Evolutionary conservation across 2,329 filamentous ascomycete species (phyloP), one percentile per base, ranked within the genome.

Genomic region (Sclerotinia minor): DNA sequence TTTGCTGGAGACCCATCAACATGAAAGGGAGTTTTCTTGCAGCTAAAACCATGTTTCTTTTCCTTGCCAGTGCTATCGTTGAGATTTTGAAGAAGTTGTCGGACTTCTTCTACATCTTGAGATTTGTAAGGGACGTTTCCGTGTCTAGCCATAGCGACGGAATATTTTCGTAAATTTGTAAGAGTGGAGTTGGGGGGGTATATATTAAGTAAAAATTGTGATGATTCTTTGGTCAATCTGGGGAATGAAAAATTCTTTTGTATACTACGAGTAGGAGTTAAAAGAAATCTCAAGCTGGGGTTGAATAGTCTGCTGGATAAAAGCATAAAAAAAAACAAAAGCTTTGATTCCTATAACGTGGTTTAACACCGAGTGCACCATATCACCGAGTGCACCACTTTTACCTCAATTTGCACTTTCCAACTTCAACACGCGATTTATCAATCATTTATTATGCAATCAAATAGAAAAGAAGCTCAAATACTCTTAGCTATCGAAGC

Each of bases 1-100:
- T 85, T 83, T 68, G 88, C 83, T 29, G 84, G 83, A 7, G 89
- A 92, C 21, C 81, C 80, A 53, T 81, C 79, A 26, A 98, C 85
- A 1, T 82, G 74, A 76, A 92, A 99, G 4, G 86, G 90, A n/a
- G 86, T 87, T 81, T 93, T 96, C 79, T 90, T 95, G 80, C 90
- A 90, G 24, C 85, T 89, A 77, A 92, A 92, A 2, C 82, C 82
- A 50, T 83, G 84, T 71, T 85, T 88, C 68, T 85, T 84, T 69
- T 81, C 79, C 74, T 87, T 84, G 32, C 58, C 58, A 13, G 21
- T 13, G 19, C 81, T 81, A 32, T 82, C 81, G 26, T 96, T 79
- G 74, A 98, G 84, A 64, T 84, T 81, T 17, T 59, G 69, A 68
- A 77, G 60, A 41, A 78, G 68, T 9, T 68, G 69, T 4, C 85